A percentile compares a stretch with the other conserved stretches of the same genome.
These are phyloP conservation scores for Eutypella sp. DNA, from an alignment of 2,329 filamentous ascomycete genomes.

Conservation along the genomic window DNA sequence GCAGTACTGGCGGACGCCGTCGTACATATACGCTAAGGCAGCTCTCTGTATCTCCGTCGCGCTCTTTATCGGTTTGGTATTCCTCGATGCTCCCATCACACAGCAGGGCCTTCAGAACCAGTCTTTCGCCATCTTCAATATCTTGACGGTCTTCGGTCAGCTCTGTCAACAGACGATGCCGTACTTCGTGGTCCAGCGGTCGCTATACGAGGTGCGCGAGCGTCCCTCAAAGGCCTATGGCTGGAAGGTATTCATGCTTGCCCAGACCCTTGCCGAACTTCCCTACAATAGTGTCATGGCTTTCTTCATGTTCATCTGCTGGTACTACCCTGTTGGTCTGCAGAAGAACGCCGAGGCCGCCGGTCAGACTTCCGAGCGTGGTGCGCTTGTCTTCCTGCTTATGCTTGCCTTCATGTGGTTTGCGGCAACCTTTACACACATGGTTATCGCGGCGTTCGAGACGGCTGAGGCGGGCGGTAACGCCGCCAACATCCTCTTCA, in stretches of 20 bases:
- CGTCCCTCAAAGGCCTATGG: conserved; percentile 78
- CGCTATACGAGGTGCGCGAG: conserved; percentile 80
- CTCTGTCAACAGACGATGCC: conserved; percentile 79
- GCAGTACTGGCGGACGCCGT: conserved; percentile 87
- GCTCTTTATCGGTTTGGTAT: conserved; percentile 79
- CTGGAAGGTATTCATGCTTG: conserved; percentile 81
- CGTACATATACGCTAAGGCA: conserved; percentile 82
- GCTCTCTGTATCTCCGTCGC: conserved; percentile 59
- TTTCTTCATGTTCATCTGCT: conserved; percentile 71
- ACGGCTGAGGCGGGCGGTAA: conserved; percentile 71
- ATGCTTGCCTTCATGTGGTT: conserved; percentile 73
- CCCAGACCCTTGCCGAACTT: conserved; percentile 78
- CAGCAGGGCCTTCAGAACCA: conserved; percentile 80
- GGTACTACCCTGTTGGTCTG: conserved; percentile 83
- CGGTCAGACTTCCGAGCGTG: conserved; percentile 60
- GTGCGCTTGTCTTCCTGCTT: conserved; percentile 74
- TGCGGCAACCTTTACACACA: conserved; percentile 73
- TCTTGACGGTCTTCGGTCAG: conserved; percentile 76
- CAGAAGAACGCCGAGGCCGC: conserved; percentile 63
- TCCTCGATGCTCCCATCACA: conserved; percentile 66
- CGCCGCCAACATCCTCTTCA: conserved; percentile 71
- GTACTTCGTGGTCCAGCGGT: conserved; percentile 76
- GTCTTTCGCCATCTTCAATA: conserved; percentile 81
- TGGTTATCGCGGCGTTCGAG: conserved; percentile 72
- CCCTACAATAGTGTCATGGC: conserved; percentile 78